These are phyloP conservation scores for Typha latifolia DNA, from an alignment of 176 grass and related monocot genomes.

Conservation along the genomic window DNA sequence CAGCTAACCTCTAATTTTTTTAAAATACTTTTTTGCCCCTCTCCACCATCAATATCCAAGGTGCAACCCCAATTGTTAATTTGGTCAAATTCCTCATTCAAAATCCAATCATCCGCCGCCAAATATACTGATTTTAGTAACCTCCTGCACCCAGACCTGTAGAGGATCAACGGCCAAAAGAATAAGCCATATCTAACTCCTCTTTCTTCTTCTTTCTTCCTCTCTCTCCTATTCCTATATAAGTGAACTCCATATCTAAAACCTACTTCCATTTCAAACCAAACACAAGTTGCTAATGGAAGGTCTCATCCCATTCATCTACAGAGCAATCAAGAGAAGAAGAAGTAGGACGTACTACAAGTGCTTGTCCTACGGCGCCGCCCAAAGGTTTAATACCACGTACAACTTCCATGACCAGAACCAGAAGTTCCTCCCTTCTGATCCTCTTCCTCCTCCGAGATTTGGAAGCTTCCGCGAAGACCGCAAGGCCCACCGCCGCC, in stretches of 20 bases:
- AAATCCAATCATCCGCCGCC: too few species aligned
- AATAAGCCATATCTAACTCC: too few species aligned
- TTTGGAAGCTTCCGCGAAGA: background rate
- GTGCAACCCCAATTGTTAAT: too few species aligned
- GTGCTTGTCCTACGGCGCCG: conserved; percentile 37
- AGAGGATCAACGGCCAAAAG: too few species aligned
- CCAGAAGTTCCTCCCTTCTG: conserved; percentile 3
- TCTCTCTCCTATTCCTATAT: background rate
- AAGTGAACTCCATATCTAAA: background rate
- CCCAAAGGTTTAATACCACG: background rate
- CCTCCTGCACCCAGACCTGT: too few species aligned
- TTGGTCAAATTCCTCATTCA: too few species aligned
- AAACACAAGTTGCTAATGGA: conserved; percentile 39
- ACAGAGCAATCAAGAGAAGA: conserved; percentile 60
- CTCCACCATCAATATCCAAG: too few species aligned
- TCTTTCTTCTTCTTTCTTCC: too few species aligned
- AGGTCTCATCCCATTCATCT: conserved; percentile 82
- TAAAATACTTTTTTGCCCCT: too few species aligned
- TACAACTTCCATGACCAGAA: conserved; percentile 8
- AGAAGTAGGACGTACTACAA: conserved; percentile 42
- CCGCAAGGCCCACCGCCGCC: conserved; percentile 33
- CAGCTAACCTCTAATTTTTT: too few species aligned
- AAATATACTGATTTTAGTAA: too few species aligned
- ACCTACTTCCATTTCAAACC: background rate
- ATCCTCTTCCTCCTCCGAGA: background rate